Conservation (phyloP, 345 rosid genomes). For the Salix exigua region DNA sequence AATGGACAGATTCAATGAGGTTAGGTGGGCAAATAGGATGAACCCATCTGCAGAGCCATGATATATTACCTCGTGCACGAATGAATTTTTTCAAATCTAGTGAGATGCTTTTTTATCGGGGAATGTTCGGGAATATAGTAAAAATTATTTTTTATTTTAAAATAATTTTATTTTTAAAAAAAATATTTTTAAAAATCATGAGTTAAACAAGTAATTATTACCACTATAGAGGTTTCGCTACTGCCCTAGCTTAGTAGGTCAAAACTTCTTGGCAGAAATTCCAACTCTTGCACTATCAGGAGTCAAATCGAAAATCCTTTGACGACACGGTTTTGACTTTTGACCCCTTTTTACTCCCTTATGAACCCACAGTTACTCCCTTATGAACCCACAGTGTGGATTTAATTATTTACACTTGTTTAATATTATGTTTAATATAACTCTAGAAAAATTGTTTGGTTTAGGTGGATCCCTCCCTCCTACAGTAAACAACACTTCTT, state of each 20-base stretch:
- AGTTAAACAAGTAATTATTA: too few relatives aligned
- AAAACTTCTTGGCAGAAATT: not conserved
- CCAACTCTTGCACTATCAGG: constrained; percentile 6
- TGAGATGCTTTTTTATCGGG: not conserved
- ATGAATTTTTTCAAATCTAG: not conserved
- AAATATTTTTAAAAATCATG: too few relatives aligned
- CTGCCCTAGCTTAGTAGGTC: not conserved
- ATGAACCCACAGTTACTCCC: not conserved
- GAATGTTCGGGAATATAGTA: too few relatives aligned
- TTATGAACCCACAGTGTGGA: not conserved
- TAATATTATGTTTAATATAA: too few relatives aligned
- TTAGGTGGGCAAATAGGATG: not conserved
- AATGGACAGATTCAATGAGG: not conserved
- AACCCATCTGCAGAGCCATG: not conserved
- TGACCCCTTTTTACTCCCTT: not conserved
- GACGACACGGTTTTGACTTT: not conserved
- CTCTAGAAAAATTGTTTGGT: too few relatives aligned
- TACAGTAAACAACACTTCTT: too few relatives aligned
- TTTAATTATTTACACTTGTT: too few relatives aligned
- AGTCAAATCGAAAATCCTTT: constrained; percentile 13
- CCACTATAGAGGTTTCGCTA: not conserved
- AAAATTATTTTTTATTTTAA: too few relatives aligned
- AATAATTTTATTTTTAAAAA: too few relatives aligned
- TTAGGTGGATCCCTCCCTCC: too few relatives aligned
- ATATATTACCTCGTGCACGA: not conserved